A percentile compares a stretch with the other conserved stretches of the same genome.
Evolutionary conservation across 768 basidiomycete genomes (phyloP).

Genomic region (Lactifluus hygrophoroides): DNA sequence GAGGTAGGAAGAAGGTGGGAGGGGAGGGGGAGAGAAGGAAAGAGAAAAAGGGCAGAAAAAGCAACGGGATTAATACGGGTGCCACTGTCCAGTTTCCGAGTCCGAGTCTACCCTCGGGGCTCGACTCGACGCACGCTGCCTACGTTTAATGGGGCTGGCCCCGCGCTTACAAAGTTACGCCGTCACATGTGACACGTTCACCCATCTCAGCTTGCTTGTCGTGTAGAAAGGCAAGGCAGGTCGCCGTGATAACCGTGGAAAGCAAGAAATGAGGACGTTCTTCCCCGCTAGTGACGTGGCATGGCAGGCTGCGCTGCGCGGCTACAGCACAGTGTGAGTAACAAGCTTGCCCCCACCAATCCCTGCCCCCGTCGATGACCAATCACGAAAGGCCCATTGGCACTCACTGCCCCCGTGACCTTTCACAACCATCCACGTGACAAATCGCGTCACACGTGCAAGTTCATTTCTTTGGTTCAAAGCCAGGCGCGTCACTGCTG

Average conservation of each 20-base stretch:
- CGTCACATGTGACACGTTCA: background rate
- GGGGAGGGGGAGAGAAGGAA: slow-evolving; percentile 6
- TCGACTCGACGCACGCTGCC: too few species aligned
- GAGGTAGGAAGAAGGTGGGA: background rate
- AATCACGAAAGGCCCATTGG: background rate
- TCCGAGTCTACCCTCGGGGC: too few species aligned
- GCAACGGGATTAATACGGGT: slow-evolving; percentile 13
- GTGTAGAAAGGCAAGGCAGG: too few species aligned
- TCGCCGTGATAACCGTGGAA: background rate
- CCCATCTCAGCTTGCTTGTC: too few species aligned
- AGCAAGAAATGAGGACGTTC: background rate
- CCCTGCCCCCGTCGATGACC: background rate
- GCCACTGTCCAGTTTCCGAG: background rate
- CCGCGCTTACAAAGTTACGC: background rate
- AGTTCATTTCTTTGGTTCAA: slow-evolving; percentile 18
- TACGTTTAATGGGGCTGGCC: too few species aligned
- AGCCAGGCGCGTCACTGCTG: background rate
- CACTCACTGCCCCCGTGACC: background rate
- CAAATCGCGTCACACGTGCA: slow-evolving; percentile 17
- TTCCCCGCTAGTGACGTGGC: background rate
- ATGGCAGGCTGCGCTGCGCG: background rate
- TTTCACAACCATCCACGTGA: background rate
- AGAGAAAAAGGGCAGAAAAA: slow-evolving; percentile 1
- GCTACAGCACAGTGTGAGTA: background rate
- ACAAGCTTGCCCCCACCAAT: background rate